These are phyloP conservation scores for Phytophthora capsici DNA, from an alignment of 352 stramenopile genomes.

Conservation along the genomic window DNA sequence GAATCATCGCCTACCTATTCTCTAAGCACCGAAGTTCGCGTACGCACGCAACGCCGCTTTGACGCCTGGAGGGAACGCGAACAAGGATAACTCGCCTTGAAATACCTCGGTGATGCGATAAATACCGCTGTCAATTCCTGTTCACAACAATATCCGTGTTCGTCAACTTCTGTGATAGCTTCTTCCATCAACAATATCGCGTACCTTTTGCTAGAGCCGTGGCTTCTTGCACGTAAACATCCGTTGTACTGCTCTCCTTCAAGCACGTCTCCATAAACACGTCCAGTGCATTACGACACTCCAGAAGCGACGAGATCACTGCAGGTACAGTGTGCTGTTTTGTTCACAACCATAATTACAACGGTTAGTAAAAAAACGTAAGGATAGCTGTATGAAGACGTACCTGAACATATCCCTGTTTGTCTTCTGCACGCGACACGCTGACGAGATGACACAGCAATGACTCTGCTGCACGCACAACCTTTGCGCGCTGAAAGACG, in stretches of 20 bases:
- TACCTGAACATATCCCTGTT: conserved; percentile 77
- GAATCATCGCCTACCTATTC: conserved; percentile 21
- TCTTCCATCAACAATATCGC: conserved; percentile 1
- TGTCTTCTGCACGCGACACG: conserved; percentile 64
- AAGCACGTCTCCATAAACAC: conserved; percentile 75
- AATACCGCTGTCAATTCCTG: conserved; percentile 81
- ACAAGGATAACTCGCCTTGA: conserved; percentile 62
- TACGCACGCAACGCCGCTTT: conserved; percentile 61
- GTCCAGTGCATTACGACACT: conserved; percentile 68
- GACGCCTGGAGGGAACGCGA: conserved; percentile 54
- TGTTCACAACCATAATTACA: conserved; percentile 10
- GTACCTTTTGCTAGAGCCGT: conserved; percentile 63
- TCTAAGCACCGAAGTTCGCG: conserved; percentile 52
- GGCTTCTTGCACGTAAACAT: conserved; percentile 72
- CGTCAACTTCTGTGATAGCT: conserved; percentile 5
- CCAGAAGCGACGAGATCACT: conserved; percentile 69
- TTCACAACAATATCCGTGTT: conserved; percentile 1
- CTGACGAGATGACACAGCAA: conserved; percentile 70
- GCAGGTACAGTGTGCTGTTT: conserved; percentile 77
- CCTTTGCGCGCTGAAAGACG: conserved; percentile 54
- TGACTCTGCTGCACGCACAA: conserved; percentile 53
- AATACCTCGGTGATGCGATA: conserved; percentile 81
- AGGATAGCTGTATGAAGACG: conserved; percentile 19
- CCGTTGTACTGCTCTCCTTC: conserved; percentile 61
- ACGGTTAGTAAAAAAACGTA: too few species aligned